These are phyloP conservation scores for Pyrrhoderma noxium DNA, from an alignment of 1,284 basidiomycete species.

Conservation along the genomic window DNA sequence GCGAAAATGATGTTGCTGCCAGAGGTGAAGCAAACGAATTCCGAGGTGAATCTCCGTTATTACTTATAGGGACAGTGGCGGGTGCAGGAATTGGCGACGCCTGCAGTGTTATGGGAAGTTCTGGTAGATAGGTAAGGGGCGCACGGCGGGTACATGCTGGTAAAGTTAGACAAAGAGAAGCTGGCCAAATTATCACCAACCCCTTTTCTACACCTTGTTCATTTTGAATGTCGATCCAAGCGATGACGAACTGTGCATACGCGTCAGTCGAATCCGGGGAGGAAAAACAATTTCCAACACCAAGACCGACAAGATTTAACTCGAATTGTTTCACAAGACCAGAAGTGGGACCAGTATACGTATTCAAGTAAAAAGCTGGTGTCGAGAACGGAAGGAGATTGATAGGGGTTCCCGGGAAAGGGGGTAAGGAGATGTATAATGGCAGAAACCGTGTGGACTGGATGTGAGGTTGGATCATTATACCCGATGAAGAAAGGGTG, in stretches of 20 bases:
- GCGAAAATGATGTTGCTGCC: neutral
- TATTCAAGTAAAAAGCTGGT: conserved; percentile 62
- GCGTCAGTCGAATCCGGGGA: conserved; percentile 3
- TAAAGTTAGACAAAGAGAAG: conserved; percentile 49
- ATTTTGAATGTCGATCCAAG: conserved; percentile 67
- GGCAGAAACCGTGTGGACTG: conserved; percentile 46
- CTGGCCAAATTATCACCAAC: conserved; percentile 63
- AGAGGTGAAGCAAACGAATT: conserved; percentile 11
- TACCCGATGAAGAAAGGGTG: conserved; percentile 38
- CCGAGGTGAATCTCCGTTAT: conserved; percentile 9
- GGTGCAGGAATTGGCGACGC: conserved; percentile 43
- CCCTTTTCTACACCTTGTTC: conserved; percentile 66
- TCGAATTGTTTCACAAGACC: conserved; percentile 57
- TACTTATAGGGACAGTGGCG: conserved; percentile 18
- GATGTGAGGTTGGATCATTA: conserved; percentile 56
- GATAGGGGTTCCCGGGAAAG: conserved; percentile 55
- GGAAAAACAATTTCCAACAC: conserved; percentile 30
- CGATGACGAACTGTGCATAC: conserved; percentile 46
- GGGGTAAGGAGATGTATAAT: conserved; percentile 33
- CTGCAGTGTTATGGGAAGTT: conserved; percentile 57
- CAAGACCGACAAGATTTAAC: conserved; percentile 50
- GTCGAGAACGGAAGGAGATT: conserved; percentile 59
- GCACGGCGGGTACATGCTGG: conserved; percentile 32
- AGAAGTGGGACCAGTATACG: conserved; percentile 56
- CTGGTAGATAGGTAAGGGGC: conserved; percentile 49